phyloP scores from a whole-genome alignment of 768 basidiomycete species.

The Lactarius sanguifluus region DNA sequence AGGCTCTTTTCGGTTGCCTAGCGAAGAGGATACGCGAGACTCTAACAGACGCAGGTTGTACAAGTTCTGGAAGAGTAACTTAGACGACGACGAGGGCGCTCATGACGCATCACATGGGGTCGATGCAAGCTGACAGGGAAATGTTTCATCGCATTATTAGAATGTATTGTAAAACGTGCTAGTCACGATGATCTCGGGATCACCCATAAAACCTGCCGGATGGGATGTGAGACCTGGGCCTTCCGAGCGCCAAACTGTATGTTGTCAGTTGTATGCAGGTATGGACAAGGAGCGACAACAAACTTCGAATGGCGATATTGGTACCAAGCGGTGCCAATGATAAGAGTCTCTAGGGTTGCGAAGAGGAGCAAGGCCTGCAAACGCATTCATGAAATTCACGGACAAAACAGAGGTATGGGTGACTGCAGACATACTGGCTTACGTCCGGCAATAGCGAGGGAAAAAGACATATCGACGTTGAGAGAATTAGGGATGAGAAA shows the following conservation, averaged over 20 bases:
- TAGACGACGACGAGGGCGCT: slow-evolving; percentile 45
- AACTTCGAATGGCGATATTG: slow-evolving; percentile 34
- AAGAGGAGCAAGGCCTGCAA: slow-evolving; percentile 33
- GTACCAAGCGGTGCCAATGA: slow-evolving; percentile 31
- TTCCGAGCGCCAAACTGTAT: slow-evolving; percentile 8
- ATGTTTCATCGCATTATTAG: neutral
- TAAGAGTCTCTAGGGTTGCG: slow-evolving; percentile 30
- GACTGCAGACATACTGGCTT: slow-evolving; percentile 29
- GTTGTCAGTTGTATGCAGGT: neutral
- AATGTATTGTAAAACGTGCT: neutral
- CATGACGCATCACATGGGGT: slow-evolving; percentile 1
- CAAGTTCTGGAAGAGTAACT: slow-evolving; percentile 66
- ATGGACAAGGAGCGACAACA: neutral
- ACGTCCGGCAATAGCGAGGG: slow-evolving; percentile 27
- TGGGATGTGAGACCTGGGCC: slow-evolving; percentile 21
- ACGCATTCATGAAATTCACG: neutral
- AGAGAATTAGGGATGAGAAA: neutral
- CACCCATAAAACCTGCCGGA: slow-evolving; percentile 7
- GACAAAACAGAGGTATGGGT: neutral
- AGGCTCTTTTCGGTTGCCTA: slow-evolving; percentile 71
- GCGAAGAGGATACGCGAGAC: slow-evolving; percentile 70
- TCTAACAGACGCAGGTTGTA: slow-evolving; percentile 83
- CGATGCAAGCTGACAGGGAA: slow-evolving; percentile 20
- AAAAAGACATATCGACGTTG: neutral
- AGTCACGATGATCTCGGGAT: neutral